Conservation (phyloP, 768 basidiomycete genomes). For the Tulasnella sp. region DNA sequence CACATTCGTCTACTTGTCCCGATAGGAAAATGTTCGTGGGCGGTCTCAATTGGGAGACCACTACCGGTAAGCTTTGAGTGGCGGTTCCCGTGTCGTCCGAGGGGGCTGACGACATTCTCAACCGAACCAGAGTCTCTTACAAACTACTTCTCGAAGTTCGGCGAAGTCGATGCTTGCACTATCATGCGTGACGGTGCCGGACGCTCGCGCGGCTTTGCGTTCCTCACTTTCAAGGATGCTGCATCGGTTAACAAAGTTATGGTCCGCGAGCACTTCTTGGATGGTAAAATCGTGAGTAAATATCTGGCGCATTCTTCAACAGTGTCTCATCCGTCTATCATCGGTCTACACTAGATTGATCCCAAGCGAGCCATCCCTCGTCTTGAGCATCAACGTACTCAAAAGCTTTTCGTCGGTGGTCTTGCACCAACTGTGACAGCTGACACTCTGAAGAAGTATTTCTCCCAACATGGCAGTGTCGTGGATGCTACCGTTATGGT, state of each 20-base stretch:
- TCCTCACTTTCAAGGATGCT: constrained; percentile 90
- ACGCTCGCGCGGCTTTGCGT: constrained; percentile 93
- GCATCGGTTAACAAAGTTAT: constrained; percentile 92
- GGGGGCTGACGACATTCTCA: constrained; percentile 21
- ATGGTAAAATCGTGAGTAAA: constrained; percentile 86
- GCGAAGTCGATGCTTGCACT: constrained; percentile 92
- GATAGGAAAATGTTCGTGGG: constrained; percentile 99
- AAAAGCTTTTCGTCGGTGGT: constrained; percentile 94
- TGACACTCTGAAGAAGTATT: constrained; percentile 86
- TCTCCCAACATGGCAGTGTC: constrained; percentile 88
- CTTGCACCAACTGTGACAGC: constrained; percentile 86
- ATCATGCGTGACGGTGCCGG: constrained; percentile 98
- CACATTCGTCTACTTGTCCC: not conserved
- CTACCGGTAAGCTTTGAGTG: constrained; percentile 63
- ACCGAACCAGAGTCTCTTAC: constrained; percentile 52
- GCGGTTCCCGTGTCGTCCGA: not conserved
- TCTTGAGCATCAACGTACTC: constrained; percentile 86
- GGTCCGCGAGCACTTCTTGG: constrained; percentile 87
- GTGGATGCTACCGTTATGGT: constrained; percentile 99
- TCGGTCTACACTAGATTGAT: constrained; percentile 58
- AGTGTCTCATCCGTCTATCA: not conserved
- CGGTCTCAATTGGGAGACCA: constrained; percentile 99
- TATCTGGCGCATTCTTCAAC: constrained; percentile 10
- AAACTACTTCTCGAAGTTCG: constrained; percentile 91
- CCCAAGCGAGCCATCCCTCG: constrained; percentile 98